Evolutionary conservation across 2,329 filamentous ascomycete species (phyloP), one percentile per base, ranked within the genome.

Genomic region (Sarocladiaceae sp.): DNA sequence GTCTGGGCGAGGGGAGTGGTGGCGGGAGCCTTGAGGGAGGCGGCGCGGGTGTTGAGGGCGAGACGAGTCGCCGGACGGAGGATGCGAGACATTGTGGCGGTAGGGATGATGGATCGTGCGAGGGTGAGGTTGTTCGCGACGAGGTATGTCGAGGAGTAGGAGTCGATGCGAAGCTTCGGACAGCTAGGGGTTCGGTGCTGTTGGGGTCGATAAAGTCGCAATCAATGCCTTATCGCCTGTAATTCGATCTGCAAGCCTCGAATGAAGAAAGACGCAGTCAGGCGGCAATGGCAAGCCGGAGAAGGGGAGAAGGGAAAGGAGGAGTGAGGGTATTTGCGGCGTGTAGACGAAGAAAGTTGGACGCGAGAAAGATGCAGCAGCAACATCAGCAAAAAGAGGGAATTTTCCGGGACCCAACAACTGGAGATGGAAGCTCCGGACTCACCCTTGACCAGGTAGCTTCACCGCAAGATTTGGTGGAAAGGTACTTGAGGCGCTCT

Each of bases 41-140:
- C 56, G 53, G 64, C 64, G 60, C 70, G 69, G 54, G 71, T 69
- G 53, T 73, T 70, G 57, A 71, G 66, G 60, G 74, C 74, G 65
- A 77, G 65, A 58, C 75, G 72, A 64, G 73, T 68, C 58, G 74
- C 74, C 54, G 75, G 75, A 65, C 75, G 75, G 61, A 78, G 72
- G 61, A 75, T 70, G 63, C 75, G 74, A 62, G 75, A 78, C 75
- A 78, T 78, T 62, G 54, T 65, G 60, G 18, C 18, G 29, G 47
- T 49, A 6, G 31, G 12, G 17, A 20, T 37, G 31, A 17, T 23
- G 29, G 20, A 28, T 25, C 33, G 29, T 15, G 4, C 29, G 47
- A 22, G 22, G 31, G 31, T 26, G 47, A 20, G 22, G 20, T 13
- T 18, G n/a, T 10, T 37, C 29, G 47, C 47, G 47, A 36, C 47